Base-by-base conservation (phyloP, 169 alveolate species). In the Plasmodium sp. region DNA sequence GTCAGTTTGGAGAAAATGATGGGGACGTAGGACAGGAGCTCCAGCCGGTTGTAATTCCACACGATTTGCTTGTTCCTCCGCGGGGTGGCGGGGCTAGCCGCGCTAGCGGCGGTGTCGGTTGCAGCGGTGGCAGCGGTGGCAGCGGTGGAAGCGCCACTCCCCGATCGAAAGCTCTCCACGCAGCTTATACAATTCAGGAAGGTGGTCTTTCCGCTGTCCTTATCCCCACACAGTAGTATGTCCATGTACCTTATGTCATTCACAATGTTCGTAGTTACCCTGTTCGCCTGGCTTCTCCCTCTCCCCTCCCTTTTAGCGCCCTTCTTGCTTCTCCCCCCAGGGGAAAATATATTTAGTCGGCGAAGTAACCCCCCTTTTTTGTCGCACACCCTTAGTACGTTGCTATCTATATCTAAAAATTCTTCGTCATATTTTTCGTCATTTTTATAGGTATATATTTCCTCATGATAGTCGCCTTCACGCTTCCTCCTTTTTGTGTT, bases 191-290 rank as follows among this genome's bases (percentile, higher is more conserved):
- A 86, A 77, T 51, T 86, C 81, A 86, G 77, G 22, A 86, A 86
- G 1, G 93, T 86, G 22, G 93, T 86, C 36, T 86, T 86, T 54
- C 93, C 93, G 71, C 93, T 86, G 45, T 86, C 81, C 43, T 86
- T 86, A 56, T 86, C 93, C 31, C 93, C 93, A 75, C 93, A 86
- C 43, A 86, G 79, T 77, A 86, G 67, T 86, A 86, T 86, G 81
- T 86, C 83, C 85, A 86, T 75, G 81, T 56, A 86, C 81, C 67
- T 86, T 31, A 86, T 34, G 27, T 86, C 93, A 86, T 79, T 51
- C 45, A 51, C 81, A 51, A 86, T 34, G 41, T 84, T 84, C 33
- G 83, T 86, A 18, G 81, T 51, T 31, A 18, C 33, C 48, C 36
- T 75, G 4, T 85, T 31, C 77, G 5, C 81, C 10, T 45, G 41